Percentiles rank a stretch among this genome's conserved stretches.
phyloP scores from a whole-genome alignment of 2,329 filamentous ascomycete species.

The Escovopsis sp. region DNA sequence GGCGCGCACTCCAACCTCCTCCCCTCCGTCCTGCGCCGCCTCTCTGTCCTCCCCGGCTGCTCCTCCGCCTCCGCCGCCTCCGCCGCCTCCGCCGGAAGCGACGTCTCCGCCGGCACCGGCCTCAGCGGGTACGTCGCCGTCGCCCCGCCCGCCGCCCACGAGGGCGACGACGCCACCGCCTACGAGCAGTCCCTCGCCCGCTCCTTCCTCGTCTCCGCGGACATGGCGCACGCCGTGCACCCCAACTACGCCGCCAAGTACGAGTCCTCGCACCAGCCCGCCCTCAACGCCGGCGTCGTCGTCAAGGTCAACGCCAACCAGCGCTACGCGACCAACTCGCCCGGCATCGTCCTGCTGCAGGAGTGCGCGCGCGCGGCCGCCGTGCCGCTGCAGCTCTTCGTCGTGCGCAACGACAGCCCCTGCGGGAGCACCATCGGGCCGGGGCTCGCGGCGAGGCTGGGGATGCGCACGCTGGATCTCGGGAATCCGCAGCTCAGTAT shows the following conservation, averaged over 20 bases:
- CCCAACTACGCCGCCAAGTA: conserved; percentile 92
- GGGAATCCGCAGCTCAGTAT: conserved; percentile 92
- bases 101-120: conserved; percentile 22
- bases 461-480: conserved; percentile 76
- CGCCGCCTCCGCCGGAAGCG: conserved; percentile 37
- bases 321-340: conserved; percentile 90
- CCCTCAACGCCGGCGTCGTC: conserved; percentile 92
- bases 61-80: conserved; percentile 47
- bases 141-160: conserved; percentile 37
- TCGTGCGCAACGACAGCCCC: conserved; percentile 86
- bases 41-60: conserved; percentile 61
- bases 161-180: conserved; percentile 55
- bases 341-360: conserved; percentile 82
- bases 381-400: conserved; percentile 87
- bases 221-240: conserved; percentile 95
- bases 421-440: conserved; percentile 96
- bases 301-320: conserved; percentile 98
- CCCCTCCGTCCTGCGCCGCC: conserved; percentile 69
- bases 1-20: conserved; percentile 87
- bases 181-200: conserved; percentile 86
- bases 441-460: conserved; percentile 80
- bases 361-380: conserved; percentile 61
- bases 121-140: conserved; percentile 43
- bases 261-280: conserved; percentile 75
- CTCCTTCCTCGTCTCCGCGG: conserved; percentile 87